Conservation (phyloP, 495 filamentous ascomycete species). For the Neurospora sp. region DNA sequence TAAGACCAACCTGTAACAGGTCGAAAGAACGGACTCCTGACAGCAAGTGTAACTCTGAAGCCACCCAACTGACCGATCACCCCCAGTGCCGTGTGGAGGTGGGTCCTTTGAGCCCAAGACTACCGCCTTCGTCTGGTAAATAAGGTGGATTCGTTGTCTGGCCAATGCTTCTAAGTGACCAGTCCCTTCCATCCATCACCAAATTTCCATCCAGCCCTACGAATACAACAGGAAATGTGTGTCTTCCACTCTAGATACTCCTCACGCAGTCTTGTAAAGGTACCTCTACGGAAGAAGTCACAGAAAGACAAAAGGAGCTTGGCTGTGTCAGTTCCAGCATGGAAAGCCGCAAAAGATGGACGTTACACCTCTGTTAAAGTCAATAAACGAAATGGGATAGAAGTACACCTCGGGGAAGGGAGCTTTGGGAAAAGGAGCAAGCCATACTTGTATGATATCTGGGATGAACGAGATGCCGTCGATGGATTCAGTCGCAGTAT, state of each 20-base stretch:
- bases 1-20: background rate
- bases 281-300: background rate
- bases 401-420: background rate
- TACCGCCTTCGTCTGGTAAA: background rate
- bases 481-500: background rate
- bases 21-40: background rate
- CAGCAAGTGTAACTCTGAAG: background rate
- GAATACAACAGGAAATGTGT: background rate
- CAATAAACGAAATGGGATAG: background rate
- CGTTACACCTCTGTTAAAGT: background rate
- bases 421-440: background rate
- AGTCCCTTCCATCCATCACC: background rate
- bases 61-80: background rate
- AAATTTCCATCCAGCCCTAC: background rate
- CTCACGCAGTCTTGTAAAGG: background rate
- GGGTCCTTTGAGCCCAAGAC: background rate
- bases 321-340: background rate
- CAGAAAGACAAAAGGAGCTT: background rate
- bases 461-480: background rate
- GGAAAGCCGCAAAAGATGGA: background rate
- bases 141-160: background rate
- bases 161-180: background rate
- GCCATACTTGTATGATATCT: background rate
- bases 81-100: too few species aligned
- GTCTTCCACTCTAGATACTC: background rate